Evolutionary conservation across 1,284 basidiomycete species (phyloP).

Genomic region (Stygiomarasmius scandens): DNA sequence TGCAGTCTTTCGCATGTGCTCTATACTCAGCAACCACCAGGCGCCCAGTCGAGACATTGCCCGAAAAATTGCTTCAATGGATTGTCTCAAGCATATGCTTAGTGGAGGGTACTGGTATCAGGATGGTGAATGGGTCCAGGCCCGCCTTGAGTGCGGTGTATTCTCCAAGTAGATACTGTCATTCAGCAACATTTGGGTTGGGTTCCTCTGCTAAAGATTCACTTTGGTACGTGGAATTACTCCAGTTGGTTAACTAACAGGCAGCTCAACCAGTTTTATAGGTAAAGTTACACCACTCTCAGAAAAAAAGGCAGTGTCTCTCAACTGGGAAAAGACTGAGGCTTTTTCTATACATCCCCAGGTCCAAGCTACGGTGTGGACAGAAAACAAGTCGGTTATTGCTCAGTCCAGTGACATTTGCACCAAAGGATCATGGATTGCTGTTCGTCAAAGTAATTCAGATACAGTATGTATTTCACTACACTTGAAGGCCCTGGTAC

Average conservation of each 20-base stretch:
- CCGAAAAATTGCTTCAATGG: slow-evolving; percentile 29
- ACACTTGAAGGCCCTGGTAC: not conserved
- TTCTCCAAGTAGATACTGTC: not conserved
- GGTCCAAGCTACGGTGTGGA: not conserved
- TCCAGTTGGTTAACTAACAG: not conserved
- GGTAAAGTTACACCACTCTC: not conserved
- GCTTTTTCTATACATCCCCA: no score
- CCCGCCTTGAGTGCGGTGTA: not conserved
- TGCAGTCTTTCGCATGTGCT: slow-evolving; percentile 36
- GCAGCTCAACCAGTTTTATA: not conserved
- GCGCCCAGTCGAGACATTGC: slow-evolving; percentile 44
- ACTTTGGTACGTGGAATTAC: slow-evolving; percentile 3
- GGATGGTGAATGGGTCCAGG: slow-evolving; percentile 2
- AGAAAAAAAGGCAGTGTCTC: not conserved
- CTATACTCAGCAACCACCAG: slow-evolving; percentile 36
- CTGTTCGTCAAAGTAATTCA: not conserved
- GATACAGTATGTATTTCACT: not conserved
- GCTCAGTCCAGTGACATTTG: slow-evolving; percentile 6
- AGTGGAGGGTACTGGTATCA: slow-evolving; percentile 34
- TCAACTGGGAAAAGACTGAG: no score
- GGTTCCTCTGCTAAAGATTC: not conserved
- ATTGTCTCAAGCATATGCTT: slow-evolving; percentile 35
- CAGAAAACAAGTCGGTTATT: not conserved
- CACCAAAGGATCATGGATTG: slow-evolving; percentile 3
- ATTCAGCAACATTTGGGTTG: slow-evolving; percentile 18